phyloP scores from a whole-genome alignment of 2,329 filamentous ascomycete genomes.

The Cercospora berteroae region DNA sequence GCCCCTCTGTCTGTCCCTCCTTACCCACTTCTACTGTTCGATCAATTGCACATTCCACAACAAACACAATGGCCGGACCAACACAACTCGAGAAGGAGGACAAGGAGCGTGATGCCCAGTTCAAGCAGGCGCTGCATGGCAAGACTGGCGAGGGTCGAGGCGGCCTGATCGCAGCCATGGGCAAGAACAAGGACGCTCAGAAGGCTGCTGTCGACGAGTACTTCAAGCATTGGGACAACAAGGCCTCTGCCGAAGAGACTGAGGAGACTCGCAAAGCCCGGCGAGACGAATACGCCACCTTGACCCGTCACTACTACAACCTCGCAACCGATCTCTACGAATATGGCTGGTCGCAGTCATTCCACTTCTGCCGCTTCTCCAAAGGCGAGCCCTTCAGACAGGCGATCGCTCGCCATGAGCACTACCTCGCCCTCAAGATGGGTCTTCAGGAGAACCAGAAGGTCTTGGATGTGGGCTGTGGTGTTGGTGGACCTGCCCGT shows the following conservation, averaged over 20 bases:
- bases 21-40: not conserved
- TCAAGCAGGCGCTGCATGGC: slow-evolving; percentile 80
- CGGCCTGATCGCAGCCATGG: slow-evolving; percentile 78
- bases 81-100: slow-evolving; percentile 43
- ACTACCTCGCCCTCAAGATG: slow-evolving; percentile 91
- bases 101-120: slow-evolving; percentile 57
- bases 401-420: slow-evolving; percentile 93
- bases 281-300: slow-evolving; percentile 81
- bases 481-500: slow-evolving; percentile 89
- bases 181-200: slow-evolving; percentile 76
- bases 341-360: slow-evolving; percentile 92
- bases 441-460: slow-evolving; percentile 81
- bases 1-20: not conserved
- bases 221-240: slow-evolving; percentile 96
- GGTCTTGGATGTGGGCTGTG: slow-evolving; percentile 93
- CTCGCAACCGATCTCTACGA: slow-evolving; percentile 51
- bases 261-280: slow-evolving; percentile 73
- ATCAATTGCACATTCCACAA: slow-evolving; percentile 4
- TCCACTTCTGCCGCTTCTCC: slow-evolving; percentile 96
- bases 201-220: slow-evolving; percentile 84
- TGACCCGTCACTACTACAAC: slow-evolving; percentile 76
- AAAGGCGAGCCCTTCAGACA: slow-evolving; percentile 82
- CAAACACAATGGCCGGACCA: slow-evolving; percentile 26
- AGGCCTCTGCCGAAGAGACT: slow-evolving; percentile 75
- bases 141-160: slow-evolving; percentile 74